Evolutionary conservation across 441 rosid species (phyloP), one percentile per base, ranked within the genome.

Genomic region (Corymbia citriodora): DNA sequence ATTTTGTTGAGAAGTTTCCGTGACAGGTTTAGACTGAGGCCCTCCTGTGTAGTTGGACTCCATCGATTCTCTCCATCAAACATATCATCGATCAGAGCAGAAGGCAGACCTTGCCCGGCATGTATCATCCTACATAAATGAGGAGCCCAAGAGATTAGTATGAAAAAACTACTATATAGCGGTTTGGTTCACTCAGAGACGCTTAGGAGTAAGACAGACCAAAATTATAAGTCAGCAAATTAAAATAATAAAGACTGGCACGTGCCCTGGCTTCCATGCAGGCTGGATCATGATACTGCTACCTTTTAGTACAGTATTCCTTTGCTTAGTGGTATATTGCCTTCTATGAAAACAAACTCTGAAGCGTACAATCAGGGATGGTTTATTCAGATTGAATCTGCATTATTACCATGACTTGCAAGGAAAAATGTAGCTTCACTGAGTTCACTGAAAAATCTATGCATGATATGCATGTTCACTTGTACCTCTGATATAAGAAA

Each of bases 31-130:
- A 97, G 95, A 49, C 95, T 94, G 8, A 95, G 90, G 29, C 98
- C 99, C 92, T 96, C 99, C 74, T 92, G 96, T 19, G 96, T 92
- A 36, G 57, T 92, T 16, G 96, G 93, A 45, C 57, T 92, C 95
- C 96, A 92, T n/a, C 86, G 94, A 63, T 92, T 91, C 91, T 93
- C 94, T 8, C 87, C 93, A 40, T 94, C 94, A 31, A 93, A 93
- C 96, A 97, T 96, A 52, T 97, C 97, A 89, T 95, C 91, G 89
- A 96, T 88, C 82, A 96, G 93, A 89, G 92, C 91, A 72, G 95
- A 53, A 87, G 98, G 98, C 87, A 97, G 92, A 70, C 99, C 97
- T 92, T 93, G 83, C n/a, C 99, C 97, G 1, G 97, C 95, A 93
- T 95, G 98, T 54, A 95, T 93, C 95, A 97, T 93, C 91, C 99